Evolutionary conservation across 2,329 filamentous ascomycete genomes (phyloP).

Genomic region (Alternaria arbusti): DNA sequence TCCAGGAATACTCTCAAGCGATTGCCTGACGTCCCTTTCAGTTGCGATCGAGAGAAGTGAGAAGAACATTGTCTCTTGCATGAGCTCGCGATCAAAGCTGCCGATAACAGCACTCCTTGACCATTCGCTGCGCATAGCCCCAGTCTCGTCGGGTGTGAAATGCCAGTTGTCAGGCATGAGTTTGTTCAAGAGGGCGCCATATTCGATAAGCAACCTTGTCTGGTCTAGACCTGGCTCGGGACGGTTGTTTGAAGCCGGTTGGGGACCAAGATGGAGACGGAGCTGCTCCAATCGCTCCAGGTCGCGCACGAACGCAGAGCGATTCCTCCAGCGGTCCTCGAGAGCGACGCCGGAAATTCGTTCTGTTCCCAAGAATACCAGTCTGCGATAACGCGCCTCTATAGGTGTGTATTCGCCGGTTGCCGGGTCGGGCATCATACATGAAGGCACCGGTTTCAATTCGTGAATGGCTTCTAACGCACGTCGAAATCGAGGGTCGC

Average conservation of each 20-base stretch:
- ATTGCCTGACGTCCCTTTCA: background rate
- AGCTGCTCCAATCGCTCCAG: background rate
- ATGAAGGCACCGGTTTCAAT: background rate
- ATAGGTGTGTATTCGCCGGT: background rate
- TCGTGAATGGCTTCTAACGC: background rate
- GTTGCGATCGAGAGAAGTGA: background rate
- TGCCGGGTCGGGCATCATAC: background rate
- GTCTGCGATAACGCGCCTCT: background rate
- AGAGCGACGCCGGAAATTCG: background rate
- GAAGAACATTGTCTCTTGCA: background rate
- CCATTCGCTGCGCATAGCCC: background rate
- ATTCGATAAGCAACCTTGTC: background rate
- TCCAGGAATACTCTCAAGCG: background rate
- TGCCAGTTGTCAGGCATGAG: background rate
- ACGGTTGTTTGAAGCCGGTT: background rate
- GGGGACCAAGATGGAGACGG: background rate
- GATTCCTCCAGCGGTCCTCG: background rate
- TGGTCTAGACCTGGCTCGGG: background rate
- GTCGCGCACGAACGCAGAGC: background rate
- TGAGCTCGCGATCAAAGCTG: background rate
- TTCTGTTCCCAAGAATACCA: background rate
- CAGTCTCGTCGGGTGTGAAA: background rate
- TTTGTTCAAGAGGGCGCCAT: background rate
- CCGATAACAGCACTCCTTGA: background rate
- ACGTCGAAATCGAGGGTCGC: background rate